Base-by-base conservation (phyloP, 2,329 filamentous ascomycete genomes). In the Trichoderma guizhouense region DNA sequence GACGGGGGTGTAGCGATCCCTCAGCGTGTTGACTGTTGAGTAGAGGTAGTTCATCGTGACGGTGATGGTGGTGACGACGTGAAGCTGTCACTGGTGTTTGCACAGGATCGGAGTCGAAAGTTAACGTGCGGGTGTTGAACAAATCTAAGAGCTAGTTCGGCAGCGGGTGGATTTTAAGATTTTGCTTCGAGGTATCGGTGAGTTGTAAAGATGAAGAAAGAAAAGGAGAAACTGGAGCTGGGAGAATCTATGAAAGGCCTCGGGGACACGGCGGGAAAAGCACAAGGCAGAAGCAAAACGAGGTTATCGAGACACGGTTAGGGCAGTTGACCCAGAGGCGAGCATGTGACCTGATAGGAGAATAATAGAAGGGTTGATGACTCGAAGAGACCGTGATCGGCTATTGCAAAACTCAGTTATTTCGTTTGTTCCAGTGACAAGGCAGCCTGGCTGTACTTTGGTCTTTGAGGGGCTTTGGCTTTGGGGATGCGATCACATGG, bases 1-100 rank as follows among this genome's bases (percentile, higher is more conserved):
- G 78, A 97, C 91, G 53, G 95, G 95, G 14, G 95, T 94, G 83
- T 97, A 95, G 77, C 91, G 92, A 84, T 98, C 96, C 77, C 95
- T 93, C 79, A 97, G 90, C 77, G 91, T 94, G 82, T 97, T 96
- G 81, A 98, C 91, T 66, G 94, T 95, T 71, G 94, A 97, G 83
- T 97, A 94, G 79, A 98, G 88, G 84, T 95, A 91, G 81, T 97
- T 96, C 93, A 97, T 97, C n/a, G 55, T 67, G 12, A n/a, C 18
- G 28, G n/a, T 5, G 34, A 18, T 43, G 53, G 12, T 58, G 39
- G n/a, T 43, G 39, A n/a, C 6, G 36, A 39, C 15, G n/a, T 30
- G 30, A 34, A 24, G 28, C 4, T 57, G 57, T 61, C 21, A 14
- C 47, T 21, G 24, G 21, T 7, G 12, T 11, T 34, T 24, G 34